Evolutionary conservation across 164 flowering plant species (phyloP), one percentile per base, ranked within the genome.

Genomic region (Dillenia turbinata): DNA sequence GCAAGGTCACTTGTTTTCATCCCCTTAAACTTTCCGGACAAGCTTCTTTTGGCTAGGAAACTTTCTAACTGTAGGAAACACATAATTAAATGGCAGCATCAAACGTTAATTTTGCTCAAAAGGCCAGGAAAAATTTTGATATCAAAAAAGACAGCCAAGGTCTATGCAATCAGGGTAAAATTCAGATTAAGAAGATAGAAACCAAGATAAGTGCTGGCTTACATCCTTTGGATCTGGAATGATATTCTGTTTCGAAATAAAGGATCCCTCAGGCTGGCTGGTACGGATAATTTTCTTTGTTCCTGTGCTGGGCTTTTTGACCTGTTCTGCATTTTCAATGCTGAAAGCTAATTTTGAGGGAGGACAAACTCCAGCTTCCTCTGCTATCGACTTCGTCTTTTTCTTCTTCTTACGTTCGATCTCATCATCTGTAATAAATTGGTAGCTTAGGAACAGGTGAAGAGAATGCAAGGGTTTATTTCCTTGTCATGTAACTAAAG

Each of bases 381-480:
- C 72, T 33, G 62, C 75, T 14, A 66, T 46, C 51, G 71, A 54
- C 67, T 62, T 77, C 5, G 65, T 44, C 74, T 77, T 84, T 67
- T 85, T 87, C 74, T 93, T 93, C 78, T 83, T 90, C 70, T 74
- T 85, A 65, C 79, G 63, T 53, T 83, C 88, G 59, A 77, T 70
- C 65, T 81, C 91, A 59, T 85, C 91, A 78, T 86, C 98, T 91
- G 78, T 69, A 70, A 9, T 66, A 61, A 16, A 60, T 8, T 40
- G 43, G 5, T 59, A 9, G 40, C 0, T 33, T 33, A 33, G 40
- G 40, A 33, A 33, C 40, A 33, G 40, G 40, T 33, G 40, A 33
- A 33, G 40, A 33, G 6, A 33, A 33, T 33, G 5, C 40, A 33
- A 33, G 40, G 7, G 7, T 4, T 33, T 33, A 33, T 33, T 33